Conservation (phyloP, 495 filamentous ascomycete genomes). For the Aspergillus haitiensis region DNA sequence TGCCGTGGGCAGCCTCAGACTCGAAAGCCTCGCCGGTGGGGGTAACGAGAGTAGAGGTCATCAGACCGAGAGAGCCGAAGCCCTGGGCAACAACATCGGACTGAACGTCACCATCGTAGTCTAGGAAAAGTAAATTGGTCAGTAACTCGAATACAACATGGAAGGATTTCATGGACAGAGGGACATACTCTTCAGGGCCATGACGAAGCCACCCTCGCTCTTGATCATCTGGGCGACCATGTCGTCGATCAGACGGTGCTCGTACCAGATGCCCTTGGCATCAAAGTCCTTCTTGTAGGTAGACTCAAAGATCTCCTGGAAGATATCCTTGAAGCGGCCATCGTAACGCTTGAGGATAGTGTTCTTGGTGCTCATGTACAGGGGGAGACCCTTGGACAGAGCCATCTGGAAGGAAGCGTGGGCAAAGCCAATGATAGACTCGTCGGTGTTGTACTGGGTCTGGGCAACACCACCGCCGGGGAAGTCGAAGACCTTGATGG, state of each 20-base stretch:
- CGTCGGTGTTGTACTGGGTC: constrained; percentile 97
- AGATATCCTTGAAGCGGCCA: constrained; percentile 98
- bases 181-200: constrained; percentile 90
- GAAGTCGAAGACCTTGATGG: constrained; percentile 89
- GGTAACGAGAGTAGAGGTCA: constrained; percentile 96
- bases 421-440: constrained; percentile 90
- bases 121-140: constrained; percentile 39
- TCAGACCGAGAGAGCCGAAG: constrained; percentile 95
- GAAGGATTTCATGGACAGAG: neutral
- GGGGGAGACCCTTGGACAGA: constrained; percentile 75
- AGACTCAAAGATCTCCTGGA: constrained; percentile 91
- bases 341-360: constrained; percentile 99
- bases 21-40: constrained; percentile 95
- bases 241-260: constrained; percentile 98
- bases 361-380: constrained; percentile 99
- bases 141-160: neutral
- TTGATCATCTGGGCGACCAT: constrained; percentile 99
- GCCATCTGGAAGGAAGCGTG: constrained; percentile 96
- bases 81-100: constrained; percentile 98
- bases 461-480: constrained; percentile 84
- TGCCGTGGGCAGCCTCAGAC: constrained; percentile 96
- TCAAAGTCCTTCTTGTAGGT: constrained; percentile 87
- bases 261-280: constrained; percentile 93
- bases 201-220: constrained; percentile 89
- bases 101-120: constrained; percentile 99